Evolutionary conservation across 805 yeast species (phyloP), one percentile per base, ranked within the genome.

Genomic region (Maudiozyma pseudohumilis): DNA sequence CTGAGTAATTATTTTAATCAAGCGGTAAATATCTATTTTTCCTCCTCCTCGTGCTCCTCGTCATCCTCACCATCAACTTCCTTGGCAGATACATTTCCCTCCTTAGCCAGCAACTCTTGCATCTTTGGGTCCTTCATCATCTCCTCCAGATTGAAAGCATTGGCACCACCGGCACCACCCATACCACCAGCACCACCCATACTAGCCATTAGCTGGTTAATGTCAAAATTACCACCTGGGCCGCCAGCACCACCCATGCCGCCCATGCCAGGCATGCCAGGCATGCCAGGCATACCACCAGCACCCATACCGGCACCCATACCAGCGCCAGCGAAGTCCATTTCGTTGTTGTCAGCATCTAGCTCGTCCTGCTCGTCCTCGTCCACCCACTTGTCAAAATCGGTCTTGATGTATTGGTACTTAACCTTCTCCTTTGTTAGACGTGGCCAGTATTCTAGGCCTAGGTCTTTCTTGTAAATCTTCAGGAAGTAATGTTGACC

Each of bases 331-430:
- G 65, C 70, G 43, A 55, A 52, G 52, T 48, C 40, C 60, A 68
- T 38, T 13, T 59, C 65, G 30, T 60, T 67, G 22, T 50, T 52
- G 28, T 37, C 28, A 6, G 42, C 52, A 30, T 47, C 57, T 20
- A 61, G 67, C 41, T 77, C 88, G 29, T 85, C 87, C 64, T 89
- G 98, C 64, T 89, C 98, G 57, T 89, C 98, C 67, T 89, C 97
- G 57, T 89, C 98, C 29, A 84, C 95, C 98, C 98, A 89, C 62
- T 80, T 84, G 66, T 88, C 95, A 56, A 89, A 89, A 57, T 89
- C 97, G 11, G 98, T 89, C 69, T 84, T 83, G 58, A 89, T 74
- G 63, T 74, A 84, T 47, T 78, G 85, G 44, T 71, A 74, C 59
- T 79, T 86, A 54, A 73, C 69, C 67, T 87, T 85, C 52, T 82